Evolutionary conservation across 176 grass and related monocot genomes (phyloP).

Genomic region (Raddia guianensis): DNA sequence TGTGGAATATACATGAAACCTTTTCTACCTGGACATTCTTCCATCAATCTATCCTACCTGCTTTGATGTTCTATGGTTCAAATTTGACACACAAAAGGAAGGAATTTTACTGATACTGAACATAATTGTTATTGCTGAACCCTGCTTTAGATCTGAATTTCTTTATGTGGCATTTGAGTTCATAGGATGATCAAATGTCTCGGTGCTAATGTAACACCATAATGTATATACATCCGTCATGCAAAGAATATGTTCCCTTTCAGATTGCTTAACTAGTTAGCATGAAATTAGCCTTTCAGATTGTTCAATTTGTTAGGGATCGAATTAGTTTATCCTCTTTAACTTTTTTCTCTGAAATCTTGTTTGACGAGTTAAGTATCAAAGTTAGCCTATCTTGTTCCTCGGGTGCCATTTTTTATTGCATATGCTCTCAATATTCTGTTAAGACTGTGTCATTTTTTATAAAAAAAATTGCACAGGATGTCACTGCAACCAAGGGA

Average conservation of each 20-base stretch:
- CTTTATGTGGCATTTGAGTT: too few species aligned
- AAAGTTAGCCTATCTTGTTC: conserved; percentile 8
- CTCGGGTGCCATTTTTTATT: neutral
- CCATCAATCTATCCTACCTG: neutral
- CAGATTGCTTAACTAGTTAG: neutral
- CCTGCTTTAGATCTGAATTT: too few species aligned
- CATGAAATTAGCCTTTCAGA: neutral
- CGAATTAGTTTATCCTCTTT: neutral
- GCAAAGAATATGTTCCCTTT: neutral
- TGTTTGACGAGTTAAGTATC: conserved; percentile 1
- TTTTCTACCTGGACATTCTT: neutral
- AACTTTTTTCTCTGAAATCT: neutral
- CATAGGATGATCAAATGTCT: neutral
- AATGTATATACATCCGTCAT: neutral
- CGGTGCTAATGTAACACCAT: neutral
- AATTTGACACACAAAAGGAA: neutral
- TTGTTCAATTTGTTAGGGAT: neutral
- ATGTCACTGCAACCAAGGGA: conserved; percentile 94
- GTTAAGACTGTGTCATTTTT: neutral
- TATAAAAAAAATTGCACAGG: conserved; percentile 43
- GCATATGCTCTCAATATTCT: conserved; percentile 3
- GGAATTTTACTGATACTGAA: neutral
- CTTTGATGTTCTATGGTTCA: neutral
- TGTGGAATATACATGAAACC: neutral
- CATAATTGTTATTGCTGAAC: neutral